phyloP scores from a whole-genome alignment of 768 basidiomycete species.

The Trametopsis cervina region DNA sequence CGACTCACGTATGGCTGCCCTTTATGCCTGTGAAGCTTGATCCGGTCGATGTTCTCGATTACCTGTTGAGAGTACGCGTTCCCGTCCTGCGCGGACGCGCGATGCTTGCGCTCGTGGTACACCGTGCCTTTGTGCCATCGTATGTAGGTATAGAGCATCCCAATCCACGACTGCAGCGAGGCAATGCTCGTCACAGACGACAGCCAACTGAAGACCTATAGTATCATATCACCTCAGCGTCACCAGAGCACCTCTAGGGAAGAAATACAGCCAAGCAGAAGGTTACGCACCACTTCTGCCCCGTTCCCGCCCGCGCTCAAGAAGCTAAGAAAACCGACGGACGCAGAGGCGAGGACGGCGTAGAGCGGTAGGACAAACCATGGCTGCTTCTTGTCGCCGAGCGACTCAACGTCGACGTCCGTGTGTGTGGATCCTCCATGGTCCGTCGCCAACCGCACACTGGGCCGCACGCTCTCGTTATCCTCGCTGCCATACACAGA shows the following conservation, averaged over 20 bases:
- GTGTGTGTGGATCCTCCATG: no score
- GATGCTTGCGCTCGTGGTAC: conserved; percentile 17
- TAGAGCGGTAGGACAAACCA: conserved; percentile 9
- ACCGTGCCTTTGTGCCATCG: conserved; percentile 22
- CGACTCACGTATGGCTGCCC: conserved; percentile 24
- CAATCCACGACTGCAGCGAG: conserved; percentile 21
- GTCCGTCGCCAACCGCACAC: no score
- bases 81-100: neutral
- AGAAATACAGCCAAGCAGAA: no score
- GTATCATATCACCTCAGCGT: no score
- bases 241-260: no score
- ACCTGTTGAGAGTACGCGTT: conserved; percentile 5
- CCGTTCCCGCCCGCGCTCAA: conserved; percentile 1
- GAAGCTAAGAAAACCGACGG: conserved; percentile 8
- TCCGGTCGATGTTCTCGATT: conserved; percentile 13
- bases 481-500: neutral
- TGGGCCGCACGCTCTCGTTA: neutral
- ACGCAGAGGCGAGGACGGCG: conserved; percentile 9
- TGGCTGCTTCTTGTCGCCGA: neutral
- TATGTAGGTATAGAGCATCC: conserved; percentile 22
- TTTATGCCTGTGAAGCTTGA: conserved; percentile 17
- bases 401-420: neutral
- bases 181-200: conserved; percentile 18
- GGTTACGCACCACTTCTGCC: conserved; percentile 4
- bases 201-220: conserved; percentile 18